Percentiles rank a stretch among this genome's conserved stretches.
These are phyloP conservation scores for Zygnema circumcarinatum DNA, from an alignment of 139 green algal genomes.

Conservation along the genomic window DNA sequence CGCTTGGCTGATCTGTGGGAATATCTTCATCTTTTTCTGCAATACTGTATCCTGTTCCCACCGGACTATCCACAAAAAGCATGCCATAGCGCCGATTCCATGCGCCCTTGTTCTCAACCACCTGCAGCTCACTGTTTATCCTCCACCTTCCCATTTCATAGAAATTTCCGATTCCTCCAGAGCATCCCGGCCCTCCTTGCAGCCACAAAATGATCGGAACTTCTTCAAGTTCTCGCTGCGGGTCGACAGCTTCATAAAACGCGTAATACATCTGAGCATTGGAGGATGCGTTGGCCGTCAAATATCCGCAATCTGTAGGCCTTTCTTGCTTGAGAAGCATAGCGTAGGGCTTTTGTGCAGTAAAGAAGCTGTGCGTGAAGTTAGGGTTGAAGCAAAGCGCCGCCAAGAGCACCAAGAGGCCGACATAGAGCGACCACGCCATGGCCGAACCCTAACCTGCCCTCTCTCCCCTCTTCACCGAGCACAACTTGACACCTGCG, in stretches of 20 bases:
- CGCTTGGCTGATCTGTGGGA: slow-evolving; percentile 18
- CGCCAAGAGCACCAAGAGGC: too few relatives aligned
- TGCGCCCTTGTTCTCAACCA: slow-evolving; percentile 59
- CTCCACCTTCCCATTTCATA: slow-evolving; percentile 59
- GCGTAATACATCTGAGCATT: slow-evolving; percentile 22
- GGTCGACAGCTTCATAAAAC: slow-evolving; percentile 38
- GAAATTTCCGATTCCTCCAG: slow-evolving; percentile 60
- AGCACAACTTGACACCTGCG: too few relatives aligned
- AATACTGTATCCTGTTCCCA: slow-evolving; percentile 51
- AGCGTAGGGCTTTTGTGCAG: too few relatives aligned
- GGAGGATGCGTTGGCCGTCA: not conserved
- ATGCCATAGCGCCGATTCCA: slow-evolving; percentile 62
- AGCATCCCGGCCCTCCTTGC: slow-evolving; percentile 64
- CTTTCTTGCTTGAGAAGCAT: not conserved
- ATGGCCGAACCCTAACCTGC: too few relatives aligned
- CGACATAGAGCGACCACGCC: too few relatives aligned
- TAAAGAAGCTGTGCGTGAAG: too few relatives aligned
- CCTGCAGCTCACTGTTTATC: not conserved
- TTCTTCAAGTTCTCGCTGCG: not conserved
- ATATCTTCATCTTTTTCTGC: slow-evolving; percentile 7
- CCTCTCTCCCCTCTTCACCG: too few relatives aligned
- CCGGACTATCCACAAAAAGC: slow-evolving; percentile 53
- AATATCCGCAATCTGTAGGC: slow-evolving; percentile 20
- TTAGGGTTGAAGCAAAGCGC: too few relatives aligned
- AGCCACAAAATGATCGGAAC: slow-evolving; percentile 65